Base-by-base conservation (phyloP, 306 rosid species). In the Vicia sativa region DNA sequence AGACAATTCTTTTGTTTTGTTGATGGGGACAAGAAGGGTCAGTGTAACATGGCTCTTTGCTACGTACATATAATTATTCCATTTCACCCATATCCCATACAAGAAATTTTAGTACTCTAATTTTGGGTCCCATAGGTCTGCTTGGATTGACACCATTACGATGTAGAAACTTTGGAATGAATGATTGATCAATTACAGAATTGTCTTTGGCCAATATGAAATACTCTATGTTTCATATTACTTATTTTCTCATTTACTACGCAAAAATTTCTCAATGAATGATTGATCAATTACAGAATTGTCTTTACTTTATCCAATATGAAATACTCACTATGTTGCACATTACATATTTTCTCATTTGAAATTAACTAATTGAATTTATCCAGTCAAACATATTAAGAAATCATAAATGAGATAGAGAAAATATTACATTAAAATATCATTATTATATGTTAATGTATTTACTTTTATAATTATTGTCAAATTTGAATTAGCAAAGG, bases 21-120 rank as follows among this genome's bases (percentile, higher is more conserved):
- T 70, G 82, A 77, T 25, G 79, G 96, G 65, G 96, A 90, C 96
- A 85, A 73, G 46, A 72, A 77, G 89, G 91, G 81, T 81, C 80
- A 72, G 65, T 39, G 70, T 85, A 83, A 83, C 89, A 74, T 85
- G 92, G 78, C 78, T 76, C 45, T 23, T 77, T 80, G 76, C 81
- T 62, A 73, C 44, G 49, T 54, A 73, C 44, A 44, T 54, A 57
- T 59, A 77, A 72, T 80, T 67, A 73, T 73, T 70, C 79, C 55
- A 11, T 67, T 75, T 67, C 77, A 38, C 83, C 81, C 79, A 74
- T 42, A 82, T 73, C 79, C 84, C 79, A 11, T 68, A 59, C 79
- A 72, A 56, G 39, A 74, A 74, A 75, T 43, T 76, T 52, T 75
- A 50, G 82, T 77, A 77, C 74, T 62, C 56, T 54, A n/a, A 67